Percentiles rank a stretch among this genome's conserved stretches.
These are phyloP conservation scores for Fraxinus platypoda DNA, from an alignment of 305 asterid species.

Conservation along the genomic window DNA sequence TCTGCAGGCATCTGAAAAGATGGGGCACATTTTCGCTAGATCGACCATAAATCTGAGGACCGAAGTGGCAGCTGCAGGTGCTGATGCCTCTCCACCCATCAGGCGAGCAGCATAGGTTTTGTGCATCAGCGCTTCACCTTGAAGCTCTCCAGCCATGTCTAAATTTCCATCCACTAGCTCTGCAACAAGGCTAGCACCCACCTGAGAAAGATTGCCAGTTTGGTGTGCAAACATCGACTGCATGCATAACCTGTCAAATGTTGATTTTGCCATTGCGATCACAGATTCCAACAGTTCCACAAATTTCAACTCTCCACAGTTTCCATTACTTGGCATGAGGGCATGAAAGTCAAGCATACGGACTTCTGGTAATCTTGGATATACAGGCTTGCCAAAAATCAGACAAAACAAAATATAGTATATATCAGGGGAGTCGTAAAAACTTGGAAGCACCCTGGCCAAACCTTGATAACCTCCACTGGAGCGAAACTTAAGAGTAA, in stretches of 20 bases:
- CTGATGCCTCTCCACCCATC: constrained; percentile 99
- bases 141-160: constrained; percentile 93
- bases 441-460: constrained; percentile 91
- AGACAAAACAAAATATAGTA: constrained; percentile 93
- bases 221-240: constrained; percentile 85
- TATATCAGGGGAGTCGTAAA: constrained; percentile 96
- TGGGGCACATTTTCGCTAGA: constrained; percentile 95
- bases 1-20: constrained; percentile 86
- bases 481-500: constrained; percentile 90
- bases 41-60: constrained; percentile 99
- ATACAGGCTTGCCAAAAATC: constrained; percentile 93
- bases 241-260: constrained; percentile 85
- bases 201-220: constrained; percentile 85
- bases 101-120: constrained; percentile 99
- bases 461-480: constrained; percentile 99
- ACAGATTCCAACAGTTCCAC: constrained; percentile 85
- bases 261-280: constrained; percentile 95
- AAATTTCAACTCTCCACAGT: constrained; percentile 73
- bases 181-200: constrained; percentile 89
- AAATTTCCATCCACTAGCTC: constrained; percentile 84
- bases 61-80: constrained; percentile 98
- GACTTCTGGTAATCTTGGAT: constrained; percentile 99
- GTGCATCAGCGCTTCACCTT: constrained; percentile 99
- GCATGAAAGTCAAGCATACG: constrained; percentile 98
- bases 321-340: constrained; percentile 88